Percentiles rank a stretch among this genome's conserved stretches.
Evolutionary conservation across 257 asterid genomes (phyloP).

Genomic region (Rauvolfia tetraphylla): DNA sequence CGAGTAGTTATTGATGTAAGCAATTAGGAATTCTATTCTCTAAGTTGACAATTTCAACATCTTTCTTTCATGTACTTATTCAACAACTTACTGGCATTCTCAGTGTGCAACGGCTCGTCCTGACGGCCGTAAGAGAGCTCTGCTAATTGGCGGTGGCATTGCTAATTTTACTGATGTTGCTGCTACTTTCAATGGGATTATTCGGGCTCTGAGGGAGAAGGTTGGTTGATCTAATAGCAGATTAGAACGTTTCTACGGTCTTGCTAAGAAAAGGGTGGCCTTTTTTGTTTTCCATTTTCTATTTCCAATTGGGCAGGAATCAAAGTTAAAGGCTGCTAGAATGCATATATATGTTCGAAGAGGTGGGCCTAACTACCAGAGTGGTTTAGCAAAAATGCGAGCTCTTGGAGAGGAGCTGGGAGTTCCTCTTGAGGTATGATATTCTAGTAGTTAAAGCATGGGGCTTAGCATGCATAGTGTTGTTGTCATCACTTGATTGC

Average conservation of each 20-base stretch:
- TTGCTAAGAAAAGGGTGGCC: neutral
- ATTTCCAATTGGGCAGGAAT: slow-evolving; percentile 40
- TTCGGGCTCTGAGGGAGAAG: slow-evolving; percentile 86
- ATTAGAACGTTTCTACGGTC: neutral
- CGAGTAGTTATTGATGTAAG: slow-evolving; percentile 87
- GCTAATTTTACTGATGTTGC: slow-evolving; percentile 95
- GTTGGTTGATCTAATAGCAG: slow-evolving; percentile 27
- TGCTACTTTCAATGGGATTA: slow-evolving; percentile 85
- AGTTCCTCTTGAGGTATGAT: slow-evolving; percentile 74
- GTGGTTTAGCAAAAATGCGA: slow-evolving; percentile 82
- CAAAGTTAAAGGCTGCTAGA: slow-evolving; percentile 73
- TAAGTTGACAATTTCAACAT: neutral
- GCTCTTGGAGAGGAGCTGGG: slow-evolving; percentile 75
- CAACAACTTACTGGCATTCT: slow-evolving; percentile 13
- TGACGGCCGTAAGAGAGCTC: slow-evolving; percentile 88
- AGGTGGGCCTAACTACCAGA: slow-evolving; percentile 92
- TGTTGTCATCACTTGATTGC: neutral
- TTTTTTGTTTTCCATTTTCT: neutral
- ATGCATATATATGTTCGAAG: slow-evolving; percentile 79
- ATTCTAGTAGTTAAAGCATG: neutral
- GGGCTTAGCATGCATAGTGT: neutral
- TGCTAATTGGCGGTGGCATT: slow-evolving; percentile 86
- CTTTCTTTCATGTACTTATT: slow-evolving; percentile 9
- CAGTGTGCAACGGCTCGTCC: slow-evolving; percentile 94
- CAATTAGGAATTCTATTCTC: slow-evolving; percentile 8